A percentile compares a stretch with the other conserved stretches of the same genome.
These are phyloP conservation scores for Nitzschia inconspicua DNA, from an alignment of 108 stramenopile genomes.

Conservation along the genomic window DNA sequence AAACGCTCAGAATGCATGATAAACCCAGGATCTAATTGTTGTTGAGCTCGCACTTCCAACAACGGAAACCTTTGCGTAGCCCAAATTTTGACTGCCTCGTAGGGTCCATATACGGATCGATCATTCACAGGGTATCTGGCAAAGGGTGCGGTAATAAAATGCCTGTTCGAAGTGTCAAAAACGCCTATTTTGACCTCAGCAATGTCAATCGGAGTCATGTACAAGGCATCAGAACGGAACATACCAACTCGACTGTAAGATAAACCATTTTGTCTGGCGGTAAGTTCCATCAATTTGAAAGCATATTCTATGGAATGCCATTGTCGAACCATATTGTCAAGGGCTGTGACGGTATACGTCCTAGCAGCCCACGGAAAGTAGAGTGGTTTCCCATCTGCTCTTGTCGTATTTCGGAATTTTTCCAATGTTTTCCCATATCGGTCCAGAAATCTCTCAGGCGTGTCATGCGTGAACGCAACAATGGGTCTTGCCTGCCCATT, in stretches of 20 bases:
- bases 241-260: slow-evolving; percentile 41
- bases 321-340: slow-evolving; percentile 44
- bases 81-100: slow-evolving; percentile 53
- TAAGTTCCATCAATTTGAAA: slow-evolving; percentile 38
- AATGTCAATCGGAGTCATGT: slow-evolving; percentile 47
- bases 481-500: no score
- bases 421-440: slow-evolving; percentile 17
- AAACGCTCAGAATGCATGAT: slow-evolving; percentile 45
- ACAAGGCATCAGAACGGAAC: slow-evolving; percentile 49
- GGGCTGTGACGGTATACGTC: slow-evolving; percentile 16
- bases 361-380: slow-evolving; percentile 41
- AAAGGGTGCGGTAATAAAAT: slow-evolving; percentile 27
- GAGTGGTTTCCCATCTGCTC: slow-evolving; percentile 7
- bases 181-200: slow-evolving; percentile 15
- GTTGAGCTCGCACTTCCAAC: slow-evolving; percentile 26
- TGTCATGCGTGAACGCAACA: slow-evolving; percentile 32
- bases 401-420: slow-evolving; percentile 23
- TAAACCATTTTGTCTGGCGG: slow-evolving; percentile 9
- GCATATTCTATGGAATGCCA: slow-evolving; percentile 42
- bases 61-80: slow-evolving; percentile 46
- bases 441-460: slow-evolving; percentile 33
- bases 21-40: slow-evolving; percentile 20
- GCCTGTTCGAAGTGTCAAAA: slow-evolving; percentile 17
- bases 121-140: slow-evolving; percentile 36
- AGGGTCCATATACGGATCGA: slow-evolving; percentile 54